Base-by-base conservation (phyloP, 495 filamentous ascomycete genomes). In the Coniosporium apollinis region DNA sequence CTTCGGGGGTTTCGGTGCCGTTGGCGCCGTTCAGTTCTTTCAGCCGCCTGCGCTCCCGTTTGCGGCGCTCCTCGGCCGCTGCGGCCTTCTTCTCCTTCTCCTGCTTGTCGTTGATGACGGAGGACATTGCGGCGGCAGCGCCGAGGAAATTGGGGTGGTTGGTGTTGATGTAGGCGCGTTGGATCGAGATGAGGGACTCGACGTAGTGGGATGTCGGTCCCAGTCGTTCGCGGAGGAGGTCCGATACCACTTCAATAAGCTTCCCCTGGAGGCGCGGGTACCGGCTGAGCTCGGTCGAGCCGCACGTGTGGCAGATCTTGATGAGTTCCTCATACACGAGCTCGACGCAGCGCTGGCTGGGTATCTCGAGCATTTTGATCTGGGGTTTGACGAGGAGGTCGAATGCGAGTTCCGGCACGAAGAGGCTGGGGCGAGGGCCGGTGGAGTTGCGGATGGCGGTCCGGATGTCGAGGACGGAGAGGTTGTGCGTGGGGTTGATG, bases 61-160 rank as follows among this genome's bases (percentile, higher is more conserved):
- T 84, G 33, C 77, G 72, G 36, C 80, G 69, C 48, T 94, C 85
- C 46, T 94, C 86, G 28, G 78, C 76, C 0, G 79, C 60, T 22
- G 80, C 57, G 21, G 67, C 71, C 52, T 84, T 85, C 51, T 80
- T 71, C 51, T 96, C 89, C 51, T 84, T 75, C 39, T 99, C 87
- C 50, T 94, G 83, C 55, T 85, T 91, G 48, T 77, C 83, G 48
- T 76, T 79, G 24, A 99, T 87, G 33, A 96, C 87, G 7, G 85
- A 79, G 36, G 80, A 82, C 89, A 99, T 99, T 18, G 89, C 89
- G n/a, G 84, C 86, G 5, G 89, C 87, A 8, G 89, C 89, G 28
- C 89, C 91, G 15, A 94, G 70, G 64, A 99, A 99, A 49, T 99
- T 99, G 21, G 89, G 89, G 47, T 99, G 89, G 52, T 99, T 99